Evolutionary conservation across 305 asterid species (phyloP).

Genomic region (Solanum hybrid): DNA sequence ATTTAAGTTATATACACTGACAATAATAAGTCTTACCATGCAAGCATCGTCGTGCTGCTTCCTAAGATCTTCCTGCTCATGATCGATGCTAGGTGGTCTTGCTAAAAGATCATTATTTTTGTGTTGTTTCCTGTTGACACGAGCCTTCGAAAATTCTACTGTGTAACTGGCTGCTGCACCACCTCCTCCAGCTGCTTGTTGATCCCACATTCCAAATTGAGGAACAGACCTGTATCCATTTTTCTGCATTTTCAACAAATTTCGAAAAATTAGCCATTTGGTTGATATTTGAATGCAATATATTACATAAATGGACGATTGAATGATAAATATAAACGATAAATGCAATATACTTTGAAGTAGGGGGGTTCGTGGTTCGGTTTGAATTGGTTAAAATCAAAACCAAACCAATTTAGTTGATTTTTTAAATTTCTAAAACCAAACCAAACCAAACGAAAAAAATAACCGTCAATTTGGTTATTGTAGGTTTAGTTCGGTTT

Average conservation of each 20-base stretch:
- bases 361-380: too few relatives aligned
- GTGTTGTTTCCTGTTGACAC: not conserved
- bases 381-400: too few relatives aligned
- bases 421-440: too few relatives aligned
- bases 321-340: not conserved
- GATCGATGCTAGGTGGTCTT: not conserved
- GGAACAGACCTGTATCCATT: constrained; percentile 6
- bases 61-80: not conserved
- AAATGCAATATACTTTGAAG: not conserved
- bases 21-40: not conserved
- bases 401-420: too few relatives aligned
- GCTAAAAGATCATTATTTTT: constrained; percentile 4
- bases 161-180: not conserved
- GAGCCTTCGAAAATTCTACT: not conserved
- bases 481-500: too few relatives aligned
- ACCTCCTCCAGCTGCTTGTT: not conserved
- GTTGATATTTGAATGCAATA: not conserved
- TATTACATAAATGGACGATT: not conserved
- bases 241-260: not conserved
- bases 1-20: not conserved
- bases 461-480: too few relatives aligned
- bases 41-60: not conserved
- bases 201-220: constrained; percentile 8
- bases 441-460: too few relatives aligned
- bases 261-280: not conserved